A percentile compares a stretch with the other conserved stretches of the same genome.
Conservation (phyloP, 2,329 filamentous ascomycete species). For the Aspergillus sp. region DNA sequence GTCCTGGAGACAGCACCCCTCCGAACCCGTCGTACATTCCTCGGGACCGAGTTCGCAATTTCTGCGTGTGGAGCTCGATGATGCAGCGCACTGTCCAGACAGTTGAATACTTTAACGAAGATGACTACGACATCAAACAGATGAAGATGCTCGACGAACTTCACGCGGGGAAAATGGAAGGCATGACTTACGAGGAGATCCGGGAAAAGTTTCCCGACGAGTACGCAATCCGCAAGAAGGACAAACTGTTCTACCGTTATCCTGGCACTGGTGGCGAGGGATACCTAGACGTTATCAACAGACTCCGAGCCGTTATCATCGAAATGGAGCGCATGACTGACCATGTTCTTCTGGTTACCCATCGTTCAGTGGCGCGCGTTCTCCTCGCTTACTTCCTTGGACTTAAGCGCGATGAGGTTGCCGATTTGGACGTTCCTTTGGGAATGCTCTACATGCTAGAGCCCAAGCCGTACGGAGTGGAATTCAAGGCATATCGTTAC, state of each 20-base stretch:
- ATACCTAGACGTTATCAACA: constrained; percentile 95
- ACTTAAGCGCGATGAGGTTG: constrained; percentile 85
- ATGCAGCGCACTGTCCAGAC: constrained; percentile 87
- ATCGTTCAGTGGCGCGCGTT: constrained; percentile 89
- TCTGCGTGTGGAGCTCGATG: constrained; percentile 99
- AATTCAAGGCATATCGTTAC: constrained; percentile 94
- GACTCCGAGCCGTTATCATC: constrained; percentile 90
- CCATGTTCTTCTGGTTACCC: constrained; percentile 88
- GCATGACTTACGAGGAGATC: constrained; percentile 93
- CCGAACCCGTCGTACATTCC: constrained; percentile 79
- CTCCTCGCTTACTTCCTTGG: constrained; percentile 97
- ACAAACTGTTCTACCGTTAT: constrained; percentile 97
- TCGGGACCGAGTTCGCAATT: constrained; percentile 73
- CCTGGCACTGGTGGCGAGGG: constrained; percentile 94
- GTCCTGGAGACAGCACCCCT: constrained; percentile 87
- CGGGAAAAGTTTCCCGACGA: constrained; percentile 77
- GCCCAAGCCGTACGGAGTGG: constrained; percentile 96
- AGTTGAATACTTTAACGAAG: constrained; percentile 88
- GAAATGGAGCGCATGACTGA: constrained; percentile 98
- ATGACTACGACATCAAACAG: constrained; percentile 94
- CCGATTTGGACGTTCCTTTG: constrained; percentile 89
- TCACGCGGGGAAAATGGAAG: constrained; percentile 90
- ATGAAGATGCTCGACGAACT: constrained; percentile 98
- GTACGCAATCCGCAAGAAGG: constrained; percentile 74
- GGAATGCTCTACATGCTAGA: constrained; percentile 95